These are phyloP conservation scores for Colletotrichum kahawae DNA, from an alignment of 2,329 filamentous ascomycete genomes.

Conservation along the genomic window DNA sequence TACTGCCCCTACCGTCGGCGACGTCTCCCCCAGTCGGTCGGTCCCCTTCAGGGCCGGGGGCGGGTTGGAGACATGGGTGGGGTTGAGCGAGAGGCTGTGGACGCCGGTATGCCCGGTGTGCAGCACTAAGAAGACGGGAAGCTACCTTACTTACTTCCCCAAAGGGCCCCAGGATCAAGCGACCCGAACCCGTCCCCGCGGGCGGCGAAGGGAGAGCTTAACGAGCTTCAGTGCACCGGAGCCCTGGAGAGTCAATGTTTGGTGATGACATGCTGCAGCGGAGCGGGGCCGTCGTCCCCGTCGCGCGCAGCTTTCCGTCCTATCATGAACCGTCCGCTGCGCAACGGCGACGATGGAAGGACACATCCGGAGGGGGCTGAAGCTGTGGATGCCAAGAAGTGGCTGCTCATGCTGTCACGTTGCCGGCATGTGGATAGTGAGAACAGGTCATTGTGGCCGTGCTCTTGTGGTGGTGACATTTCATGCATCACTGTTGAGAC, in stretches of 20 bases:
- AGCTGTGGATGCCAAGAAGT: neutral
- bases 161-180: neutral
- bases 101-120: conserved; percentile 14
- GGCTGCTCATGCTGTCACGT: neutral
- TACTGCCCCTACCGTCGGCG: neutral
- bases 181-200: neutral
- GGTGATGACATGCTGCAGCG: conserved; percentile 21
- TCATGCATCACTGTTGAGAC: neutral
- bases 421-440: neutral
- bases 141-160: neutral
- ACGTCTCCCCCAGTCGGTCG: neutral
- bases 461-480: neutral
- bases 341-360: neutral
- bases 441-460: neutral
- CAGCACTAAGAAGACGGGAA: neutral
- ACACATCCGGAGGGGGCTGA: neutral
- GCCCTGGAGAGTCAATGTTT: neutral
- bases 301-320: neutral
- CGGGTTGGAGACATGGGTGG: neutral
- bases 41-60: neutral
- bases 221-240: neutral
- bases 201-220: neutral
- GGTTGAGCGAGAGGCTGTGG: conserved; percentile 1
- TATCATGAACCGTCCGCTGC: conserved; percentile 3
- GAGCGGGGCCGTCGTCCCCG: conserved; percentile 10